These are phyloP conservation scores for Macrolepiota dolichaula DNA, from an alignment of 768 basidiomycete species.

Conservation along the genomic window DNA sequence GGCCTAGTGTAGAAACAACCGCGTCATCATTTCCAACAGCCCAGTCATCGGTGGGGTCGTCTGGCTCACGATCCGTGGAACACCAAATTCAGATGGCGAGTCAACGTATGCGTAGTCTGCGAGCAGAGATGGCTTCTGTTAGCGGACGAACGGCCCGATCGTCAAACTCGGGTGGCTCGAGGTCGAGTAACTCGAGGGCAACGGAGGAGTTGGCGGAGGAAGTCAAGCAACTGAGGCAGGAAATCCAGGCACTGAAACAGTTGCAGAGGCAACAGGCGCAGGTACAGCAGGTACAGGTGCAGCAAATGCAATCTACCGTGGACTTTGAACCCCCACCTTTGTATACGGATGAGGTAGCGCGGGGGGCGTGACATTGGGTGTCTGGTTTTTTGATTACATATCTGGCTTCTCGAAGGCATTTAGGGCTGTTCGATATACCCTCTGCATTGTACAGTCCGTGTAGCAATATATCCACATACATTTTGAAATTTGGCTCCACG, in stretches of 20 bases:
- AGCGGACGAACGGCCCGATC: constrained; percentile 5
- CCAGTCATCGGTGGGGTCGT: neutral
- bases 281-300: neutral
- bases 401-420: neutral
- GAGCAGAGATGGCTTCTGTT: constrained; percentile 20
- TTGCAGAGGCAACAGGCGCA: constrained; percentile 15
- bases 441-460: neutral
- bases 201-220: constrained; percentile 25
- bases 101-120: constrained; percentile 19
- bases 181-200: constrained; percentile 11
- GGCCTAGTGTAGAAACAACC: neutral
- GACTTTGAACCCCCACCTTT: neutral
- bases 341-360: neutral
- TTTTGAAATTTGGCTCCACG: neutral
- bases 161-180: neutral
- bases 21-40: neutral
- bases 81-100: constrained; percentile 23
- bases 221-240: constrained; percentile 21
- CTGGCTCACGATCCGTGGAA: constrained; percentile 13
- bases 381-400: neutral
- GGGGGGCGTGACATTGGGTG: neutral
- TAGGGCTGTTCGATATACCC: neutral
- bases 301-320: neutral
- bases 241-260: constrained; percentile 22
- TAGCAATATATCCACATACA: neutral